Conservation (phyloP, 1,139 yeast genomes). For the Blastobotrys malaysiensis region DNA sequence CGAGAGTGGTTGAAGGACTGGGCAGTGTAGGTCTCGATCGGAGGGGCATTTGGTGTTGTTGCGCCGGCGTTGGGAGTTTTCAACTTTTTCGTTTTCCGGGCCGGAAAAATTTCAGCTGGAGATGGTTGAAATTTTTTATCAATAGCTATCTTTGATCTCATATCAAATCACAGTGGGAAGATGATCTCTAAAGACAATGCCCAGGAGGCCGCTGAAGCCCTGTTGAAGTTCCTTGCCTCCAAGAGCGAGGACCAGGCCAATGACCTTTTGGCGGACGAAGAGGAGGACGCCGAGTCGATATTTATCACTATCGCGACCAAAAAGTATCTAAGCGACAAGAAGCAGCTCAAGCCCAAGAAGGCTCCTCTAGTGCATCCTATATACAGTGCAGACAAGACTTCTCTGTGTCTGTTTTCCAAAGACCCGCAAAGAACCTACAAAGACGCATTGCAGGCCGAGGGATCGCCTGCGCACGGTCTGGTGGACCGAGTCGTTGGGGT, state of each 20-base stretch:
- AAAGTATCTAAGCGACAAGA: conserved; percentile 57
- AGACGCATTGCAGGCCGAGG: conserved; percentile 57
- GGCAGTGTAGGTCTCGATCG: neutral
- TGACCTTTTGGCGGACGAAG: conserved; percentile 52
- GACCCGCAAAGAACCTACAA: conserved; percentile 60
- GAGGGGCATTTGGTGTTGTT: neutral
- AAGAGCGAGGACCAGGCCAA: conserved; percentile 20
- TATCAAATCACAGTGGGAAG: neutral
- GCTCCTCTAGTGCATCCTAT: conserved; percentile 51
- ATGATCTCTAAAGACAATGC: conserved; percentile 21
- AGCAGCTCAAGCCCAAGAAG: conserved; percentile 67
- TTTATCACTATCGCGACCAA: conserved; percentile 60
- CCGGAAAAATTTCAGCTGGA: neutral
- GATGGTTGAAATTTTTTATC: neutral
- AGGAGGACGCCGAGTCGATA: conserved; percentile 35
- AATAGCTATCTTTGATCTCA: neutral
- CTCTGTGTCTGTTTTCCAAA: conserved; percentile 67
- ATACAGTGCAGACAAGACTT: conserved; percentile 40
- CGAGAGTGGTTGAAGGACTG: neutral
- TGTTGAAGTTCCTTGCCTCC: conserved; percentile 29
- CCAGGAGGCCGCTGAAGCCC: conserved; percentile 33
- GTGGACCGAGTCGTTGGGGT: conserved; percentile 38
- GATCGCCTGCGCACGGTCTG: conserved; percentile 32
- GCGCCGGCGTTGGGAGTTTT: neutral
- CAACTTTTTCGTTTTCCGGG: neutral